Evolutionary conservation across 768 basidiomycete genomes (phyloP), one percentile per base, ranked within the genome.

Genomic region (Sutorius australiensis): DNA sequence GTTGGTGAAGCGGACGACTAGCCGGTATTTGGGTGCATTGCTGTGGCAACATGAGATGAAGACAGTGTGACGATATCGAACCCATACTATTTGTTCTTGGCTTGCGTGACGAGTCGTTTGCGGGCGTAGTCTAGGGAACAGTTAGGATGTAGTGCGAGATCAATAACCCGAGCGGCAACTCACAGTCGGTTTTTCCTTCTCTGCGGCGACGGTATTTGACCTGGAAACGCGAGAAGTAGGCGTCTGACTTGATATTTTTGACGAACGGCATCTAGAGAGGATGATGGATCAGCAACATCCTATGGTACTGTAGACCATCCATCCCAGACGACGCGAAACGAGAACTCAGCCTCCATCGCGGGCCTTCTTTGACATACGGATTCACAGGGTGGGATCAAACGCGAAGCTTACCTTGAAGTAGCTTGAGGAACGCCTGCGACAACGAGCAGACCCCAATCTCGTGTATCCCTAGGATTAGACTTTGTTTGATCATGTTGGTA

Each of bases 1-100:
- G 84, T 99, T 98, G 64, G 95, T 95, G 84, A 98, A 94, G 63
- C 97, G 92, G 70, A 99, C 97, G 58, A 98, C 97, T 46, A 98
- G 86, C 63, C 95, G 93, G 77, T 97, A 97, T 77, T 98, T 97
- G 51, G 95, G 94, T 36, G 93, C 92, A 65, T 95, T 95, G 79
- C 88, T 90, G 38, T 5, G 30, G 33, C 24, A 5, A 2, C 1
- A 49, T 58, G 42, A 71, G 61, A 39, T 5, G 21, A 42, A 51
- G 27, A 2, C 24, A 39, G 9, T 17, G 30, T 10, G 17, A 40
- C 17, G 21, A 27, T 38, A 19, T 32, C 19, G 37, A 16, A 52
- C 10, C 73, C 84, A 32, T 69, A 89, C 87, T 97, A 98, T 80
- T 98, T 98, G 86, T 98, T 98, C 83, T 99, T 99, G 54, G 97